Evolutionary conservation across 208 protist species (phyloP).

Genomic region (Phytomonas francai): DNA sequence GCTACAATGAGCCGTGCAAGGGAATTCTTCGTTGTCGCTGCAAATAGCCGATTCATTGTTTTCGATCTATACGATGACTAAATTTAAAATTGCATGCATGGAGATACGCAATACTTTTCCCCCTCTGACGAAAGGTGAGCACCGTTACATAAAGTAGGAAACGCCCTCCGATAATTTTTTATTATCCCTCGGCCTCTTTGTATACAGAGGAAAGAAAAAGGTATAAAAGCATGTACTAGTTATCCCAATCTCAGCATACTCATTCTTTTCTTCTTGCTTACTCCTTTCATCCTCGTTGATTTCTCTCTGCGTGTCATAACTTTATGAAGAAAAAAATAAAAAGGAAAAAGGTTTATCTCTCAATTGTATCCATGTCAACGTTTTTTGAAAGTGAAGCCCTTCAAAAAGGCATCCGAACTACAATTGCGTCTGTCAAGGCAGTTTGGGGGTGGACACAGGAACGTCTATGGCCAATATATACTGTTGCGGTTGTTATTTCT

Average conservation of each 20-base stretch:
- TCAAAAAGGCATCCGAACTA: constrained; percentile 19
- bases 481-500: constrained; percentile 58
- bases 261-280: constrained; percentile 8
- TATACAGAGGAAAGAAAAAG: constrained; percentile 1
- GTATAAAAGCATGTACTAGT: constrained; percentile 7
- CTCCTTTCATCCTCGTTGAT: too few relatives aligned
- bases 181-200: constrained; percentile 9
- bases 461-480: constrained; percentile 78
- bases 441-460: constrained; percentile 45
- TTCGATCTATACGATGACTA: constrained; percentile 54
- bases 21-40: constrained; percentile 62
- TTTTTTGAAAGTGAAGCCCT: constrained; percentile 39
- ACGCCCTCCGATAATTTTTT: not conserved
- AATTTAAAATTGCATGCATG: not conserved
- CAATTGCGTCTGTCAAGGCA: constrained; percentile 19
- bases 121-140: not conserved
- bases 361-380: constrained; percentile 20
- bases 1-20: constrained; percentile 48
- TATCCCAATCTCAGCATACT: not conserved
- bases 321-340: constrained; percentile 8
- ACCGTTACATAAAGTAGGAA: not conserved
- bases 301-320: too few relatives aligned
- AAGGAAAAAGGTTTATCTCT: not conserved
- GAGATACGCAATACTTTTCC: not conserved
- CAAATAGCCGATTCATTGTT: constrained; percentile 51